These are phyloP conservation scores for Mercurialis annua DNA, from an alignment of 345 rosid genomes.

Conservation along the genomic window DNA sequence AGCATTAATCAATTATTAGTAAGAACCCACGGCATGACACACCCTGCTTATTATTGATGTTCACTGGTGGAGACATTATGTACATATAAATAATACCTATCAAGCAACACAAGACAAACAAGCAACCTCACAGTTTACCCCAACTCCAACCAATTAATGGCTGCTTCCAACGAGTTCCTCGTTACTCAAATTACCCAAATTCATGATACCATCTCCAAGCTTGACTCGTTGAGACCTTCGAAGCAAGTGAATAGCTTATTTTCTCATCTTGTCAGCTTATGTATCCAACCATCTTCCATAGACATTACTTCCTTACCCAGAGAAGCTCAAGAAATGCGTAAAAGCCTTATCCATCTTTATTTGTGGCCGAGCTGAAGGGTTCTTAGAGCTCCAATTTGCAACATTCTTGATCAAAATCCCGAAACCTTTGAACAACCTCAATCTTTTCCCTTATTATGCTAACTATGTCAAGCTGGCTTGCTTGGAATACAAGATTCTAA, in stretches of 20 bases:
- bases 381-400: conserved; percentile 41
- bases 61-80: background rate
- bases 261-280: conserved; percentile 27
- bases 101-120: background rate
- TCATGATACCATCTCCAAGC: conserved; percentile 23
- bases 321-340: conserved; percentile 23
- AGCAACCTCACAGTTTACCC: background rate
- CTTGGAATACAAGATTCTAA: conserved; percentile 28
- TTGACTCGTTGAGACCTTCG: conserved; percentile 28
- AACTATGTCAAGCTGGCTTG: conserved; percentile 39
- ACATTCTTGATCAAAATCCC: conserved; percentile 26
- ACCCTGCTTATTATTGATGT: background rate
- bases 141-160: conserved; percentile 7
- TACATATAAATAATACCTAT: background rate
- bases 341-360: conserved; percentile 29
- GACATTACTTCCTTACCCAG: conserved; percentile 17
- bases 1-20: no score
- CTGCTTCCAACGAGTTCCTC: conserved; percentile 17
- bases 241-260: conserved; percentile 29
- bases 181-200: conserved; percentile 25
- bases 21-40: background rate
- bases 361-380: conserved; percentile 36
- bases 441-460: conserved; percentile 35
- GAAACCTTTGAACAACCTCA: conserved; percentile 28
- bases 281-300: conserved; percentile 23